These are phyloP conservation scores for Psilocybe cubensis DNA, from an alignment of 768 basidiomycete genomes.

Conservation along the genomic window DNA sequence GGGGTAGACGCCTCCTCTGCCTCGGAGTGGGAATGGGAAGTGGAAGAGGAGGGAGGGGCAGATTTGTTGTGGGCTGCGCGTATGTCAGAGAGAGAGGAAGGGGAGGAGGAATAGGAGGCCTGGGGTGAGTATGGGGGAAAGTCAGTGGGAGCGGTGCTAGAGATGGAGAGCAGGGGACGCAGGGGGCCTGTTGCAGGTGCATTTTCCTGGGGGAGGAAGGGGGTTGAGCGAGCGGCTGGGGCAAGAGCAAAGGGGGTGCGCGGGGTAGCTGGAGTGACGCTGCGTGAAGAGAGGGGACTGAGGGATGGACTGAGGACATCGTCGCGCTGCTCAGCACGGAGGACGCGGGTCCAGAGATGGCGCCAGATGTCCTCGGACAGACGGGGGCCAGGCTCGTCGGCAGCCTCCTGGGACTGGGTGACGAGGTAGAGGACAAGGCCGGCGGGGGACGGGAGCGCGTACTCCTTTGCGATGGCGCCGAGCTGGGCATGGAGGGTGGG, in stretches of 20 bases:
- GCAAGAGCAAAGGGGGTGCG: conserved; percentile 44
- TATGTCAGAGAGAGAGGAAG: conserved; percentile 55
- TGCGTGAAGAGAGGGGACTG: conserved; percentile 37
- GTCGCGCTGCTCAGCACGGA: conserved; percentile 60
- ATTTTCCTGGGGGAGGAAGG: conserved; percentile 41
- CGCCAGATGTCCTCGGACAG: conserved; percentile 89
- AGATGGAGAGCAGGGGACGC: conserved; percentile 52
- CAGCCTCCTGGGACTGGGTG: conserved; percentile 15
- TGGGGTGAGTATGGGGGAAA: conserved; percentile 29
- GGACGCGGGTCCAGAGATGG: conserved; percentile 78
- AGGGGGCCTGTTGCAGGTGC: conserved; percentile 34
- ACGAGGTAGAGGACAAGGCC: conserved; percentile 87
- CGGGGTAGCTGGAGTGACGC: conserved; percentile 39
- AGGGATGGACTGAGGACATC: conserved; percentile 37
- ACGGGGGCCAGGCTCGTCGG: conserved; percentile 71
- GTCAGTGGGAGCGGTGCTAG: conserved; percentile 28
- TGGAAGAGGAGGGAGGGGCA: conserved; percentile 46
- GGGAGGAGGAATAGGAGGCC: conserved; percentile 45
- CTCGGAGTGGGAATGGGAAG: conserved; percentile 21
- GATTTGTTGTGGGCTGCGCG: conserved; percentile 49
- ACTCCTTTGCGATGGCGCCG: conserved; percentile 89
- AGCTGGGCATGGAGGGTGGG: conserved; percentile 84
- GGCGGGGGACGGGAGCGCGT: conserved; percentile 83
- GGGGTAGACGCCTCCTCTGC: conserved; percentile 47
- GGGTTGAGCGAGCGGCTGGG: conserved; percentile 43